Evolutionary conservation across 2,329 filamentous ascomycete species (phyloP).

Genomic region (Coleophoma cylindrospora): DNA sequence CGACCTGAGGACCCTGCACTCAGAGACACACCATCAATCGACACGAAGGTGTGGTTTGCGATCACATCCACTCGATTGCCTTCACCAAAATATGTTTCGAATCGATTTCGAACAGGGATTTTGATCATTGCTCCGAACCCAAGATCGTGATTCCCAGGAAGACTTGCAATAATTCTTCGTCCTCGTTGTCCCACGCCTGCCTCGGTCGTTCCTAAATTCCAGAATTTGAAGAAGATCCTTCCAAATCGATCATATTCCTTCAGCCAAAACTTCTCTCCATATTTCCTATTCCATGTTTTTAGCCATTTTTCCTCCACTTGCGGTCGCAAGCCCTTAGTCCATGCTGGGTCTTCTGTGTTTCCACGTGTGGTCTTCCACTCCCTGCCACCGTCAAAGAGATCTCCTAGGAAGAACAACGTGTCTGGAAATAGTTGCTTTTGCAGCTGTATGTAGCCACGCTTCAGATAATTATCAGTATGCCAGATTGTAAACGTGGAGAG

Average conservation of each 20-base stretch:
- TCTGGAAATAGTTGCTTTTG: conserved; percentile 76
- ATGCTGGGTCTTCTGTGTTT: conserved; percentile 52
- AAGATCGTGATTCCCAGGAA: conserved; percentile 93
- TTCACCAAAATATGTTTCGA: conserved; percentile 84
- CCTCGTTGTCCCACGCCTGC: conserved; percentile 57
- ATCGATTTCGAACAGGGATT: conserved; percentile 72
- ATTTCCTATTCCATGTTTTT: conserved; percentile 66
- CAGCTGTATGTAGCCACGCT: conserved; percentile 73
- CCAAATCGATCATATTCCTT: conserved; percentile 81
- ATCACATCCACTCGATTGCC: conserved; percentile 88
- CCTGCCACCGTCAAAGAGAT: conserved; percentile 90
- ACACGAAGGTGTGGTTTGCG: conserved; percentile 93
- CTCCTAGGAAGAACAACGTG: conserved; percentile 85
- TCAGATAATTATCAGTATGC: conserved; percentile 88
- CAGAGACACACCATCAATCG: conserved; percentile 81
- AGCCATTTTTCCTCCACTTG: conserved; percentile 47
- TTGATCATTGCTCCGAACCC: conserved; percentile 88
- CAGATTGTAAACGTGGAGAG: conserved; percentile 60
- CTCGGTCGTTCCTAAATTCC: conserved; percentile 50
- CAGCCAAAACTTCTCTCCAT: conserved; percentile 80
- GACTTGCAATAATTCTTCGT: conserved; percentile 73
- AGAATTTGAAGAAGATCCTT: conserved; percentile 75
- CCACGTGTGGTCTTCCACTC: conserved; percentile 80
- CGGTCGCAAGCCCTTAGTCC: conserved; percentile 47
- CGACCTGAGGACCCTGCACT: conserved; percentile 61